Conservation (phyloP, 176 grass and related monocot species). For the Elymus sibiricus region DNA sequence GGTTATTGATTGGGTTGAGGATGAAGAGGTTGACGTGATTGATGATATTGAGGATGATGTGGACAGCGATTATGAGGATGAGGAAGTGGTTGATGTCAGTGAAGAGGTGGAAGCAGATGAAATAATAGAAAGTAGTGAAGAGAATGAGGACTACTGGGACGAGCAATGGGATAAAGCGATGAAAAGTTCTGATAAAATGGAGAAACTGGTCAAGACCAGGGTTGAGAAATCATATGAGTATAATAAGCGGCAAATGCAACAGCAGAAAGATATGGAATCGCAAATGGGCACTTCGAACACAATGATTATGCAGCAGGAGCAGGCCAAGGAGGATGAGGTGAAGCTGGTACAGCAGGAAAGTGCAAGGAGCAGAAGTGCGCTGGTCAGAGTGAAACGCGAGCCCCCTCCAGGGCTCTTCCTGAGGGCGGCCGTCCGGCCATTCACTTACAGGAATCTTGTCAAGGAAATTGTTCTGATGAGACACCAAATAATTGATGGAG, state of each 20-base stretch:
- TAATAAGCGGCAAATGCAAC: constrained; percentile 37
- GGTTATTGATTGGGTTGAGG: constrained; percentile 56
- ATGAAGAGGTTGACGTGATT: constrained; percentile 41
- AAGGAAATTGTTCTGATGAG: constrained; percentile 92
- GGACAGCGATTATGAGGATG: constrained; percentile 36
- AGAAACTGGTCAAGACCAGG: constrained; percentile 70
- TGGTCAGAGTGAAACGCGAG: constrained; percentile 26
- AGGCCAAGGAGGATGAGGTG: constrained; percentile 43
- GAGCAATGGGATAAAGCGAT: constrained; percentile 68
- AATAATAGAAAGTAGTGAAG: constrained; percentile 28
- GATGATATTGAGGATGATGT: constrained; percentile 29
- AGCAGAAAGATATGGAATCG: constrained; percentile 33
- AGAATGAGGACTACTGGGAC: constrained; percentile 70
- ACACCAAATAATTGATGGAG: constrained; percentile 80
- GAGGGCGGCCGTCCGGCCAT: constrained; percentile 68
- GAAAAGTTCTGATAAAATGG: constrained; percentile 80
- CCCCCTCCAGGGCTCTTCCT: constrained; percentile 48
- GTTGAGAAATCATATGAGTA: constrained; percentile 39
- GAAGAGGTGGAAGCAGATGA: constrained; percentile 31
- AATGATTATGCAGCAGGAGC: constrained; percentile 32
- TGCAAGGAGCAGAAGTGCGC: constrained; percentile 2
- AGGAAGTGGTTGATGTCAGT: constrained; percentile 21
- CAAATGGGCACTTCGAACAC: constrained; percentile 11
- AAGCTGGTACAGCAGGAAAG: constrained; percentile 24
- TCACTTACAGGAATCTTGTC: constrained; percentile 90